Evolutionary conservation across 768 basidiomycete species (phyloP), one percentile per base, ranked within the genome.

Genomic region (Tricholoma sp.): DNA sequence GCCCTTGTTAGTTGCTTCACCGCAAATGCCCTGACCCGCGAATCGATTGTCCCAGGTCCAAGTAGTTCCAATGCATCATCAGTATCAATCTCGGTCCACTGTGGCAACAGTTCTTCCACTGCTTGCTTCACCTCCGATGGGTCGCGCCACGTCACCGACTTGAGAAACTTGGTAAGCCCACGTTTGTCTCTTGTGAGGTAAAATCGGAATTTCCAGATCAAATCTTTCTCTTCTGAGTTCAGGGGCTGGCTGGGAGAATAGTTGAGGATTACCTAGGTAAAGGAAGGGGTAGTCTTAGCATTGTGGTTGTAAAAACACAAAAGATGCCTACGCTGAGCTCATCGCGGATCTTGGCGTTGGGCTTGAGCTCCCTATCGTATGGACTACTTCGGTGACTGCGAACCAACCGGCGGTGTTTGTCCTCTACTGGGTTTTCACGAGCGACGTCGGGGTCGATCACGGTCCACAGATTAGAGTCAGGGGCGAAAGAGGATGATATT

Each of bases 151-250:
- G 95, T 94, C 35, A 99, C 97, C 29, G 93, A 94, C 70, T 93
- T 98, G 54, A 99, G 80, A 73, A 99, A 99, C 69, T 99, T 99
- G 32, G 96, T 98, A 39, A 98, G 79, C 2, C 95, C 94, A 9
- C 91, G 86, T 72, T 93, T 95, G 70, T 95, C 92, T 32, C 94
- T 78, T 2, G 88, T 84, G 10, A 99, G 85, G 63, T 97, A 98
- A 74, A 98, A 99, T n/a, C 97, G 84, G 79, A 96, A 99, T 70
- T 96, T 95, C 97, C 97, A 99, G 37, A 98, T 86, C 41, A 95
- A 76, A 63, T 98, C 96, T 67, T 96, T 97, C 73, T 98, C 96
- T 65, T 94, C 91, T 0, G 93, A 86, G 3, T 84, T 90, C 7
- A 99, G 77, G 9, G 82, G 79, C 58, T 88, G 91, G 57, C 90